phyloP scores from a whole-genome alignment of 2,329 filamentous ascomycete genomes.

The Clonostachys rosea region DNA sequence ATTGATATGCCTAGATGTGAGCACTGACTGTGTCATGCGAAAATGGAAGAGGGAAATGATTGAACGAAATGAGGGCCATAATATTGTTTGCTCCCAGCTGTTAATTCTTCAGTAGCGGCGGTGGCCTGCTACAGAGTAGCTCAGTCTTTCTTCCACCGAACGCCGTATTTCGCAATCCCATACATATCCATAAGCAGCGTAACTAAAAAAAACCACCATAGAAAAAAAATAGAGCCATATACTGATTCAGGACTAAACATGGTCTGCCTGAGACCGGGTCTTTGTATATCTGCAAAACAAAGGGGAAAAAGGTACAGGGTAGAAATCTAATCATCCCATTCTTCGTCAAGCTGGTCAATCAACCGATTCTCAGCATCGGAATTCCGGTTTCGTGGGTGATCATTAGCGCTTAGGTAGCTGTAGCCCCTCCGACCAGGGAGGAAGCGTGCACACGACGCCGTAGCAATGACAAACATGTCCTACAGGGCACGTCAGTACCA shows the following conservation, averaged over 20 bases:
- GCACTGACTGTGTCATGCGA: too few relatives aligned
- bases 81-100: too few relatives aligned
- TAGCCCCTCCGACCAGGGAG: slow-evolving; percentile 65
- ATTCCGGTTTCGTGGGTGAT: slow-evolving; percentile 41
- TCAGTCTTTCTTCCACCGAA: too few relatives aligned
- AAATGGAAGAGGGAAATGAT: too few relatives aligned
- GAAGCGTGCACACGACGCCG: slow-evolving; percentile 64
- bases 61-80: too few relatives aligned
- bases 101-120: too few relatives aligned
- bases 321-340: slow-evolving; percentile 78
- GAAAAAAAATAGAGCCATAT: slow-evolving; percentile 4
- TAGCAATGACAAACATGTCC: slow-evolving; percentile 64
- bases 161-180: not conserved
- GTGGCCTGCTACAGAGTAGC: too few relatives aligned
- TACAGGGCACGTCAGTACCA: slow-evolving; percentile 22
- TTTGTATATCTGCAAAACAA: not conserved
- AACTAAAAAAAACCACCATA: slow-evolving; percentile 1
- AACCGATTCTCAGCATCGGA: slow-evolving; percentile 85
- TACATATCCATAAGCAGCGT: not conserved
- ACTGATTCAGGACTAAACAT: not conserved
- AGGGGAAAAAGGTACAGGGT: not conserved
- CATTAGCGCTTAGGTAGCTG: slow-evolving; percentile 53
- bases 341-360: slow-evolving; percentile 94
- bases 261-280: not conserved
- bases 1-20: too few relatives aligned